A percentile compares a stretch with the other conserved stretches of the same genome.
phyloP scores from a whole-genome alignment of 2,329 filamentous ascomycete species.

The Elsinoe ampelina region DNA sequence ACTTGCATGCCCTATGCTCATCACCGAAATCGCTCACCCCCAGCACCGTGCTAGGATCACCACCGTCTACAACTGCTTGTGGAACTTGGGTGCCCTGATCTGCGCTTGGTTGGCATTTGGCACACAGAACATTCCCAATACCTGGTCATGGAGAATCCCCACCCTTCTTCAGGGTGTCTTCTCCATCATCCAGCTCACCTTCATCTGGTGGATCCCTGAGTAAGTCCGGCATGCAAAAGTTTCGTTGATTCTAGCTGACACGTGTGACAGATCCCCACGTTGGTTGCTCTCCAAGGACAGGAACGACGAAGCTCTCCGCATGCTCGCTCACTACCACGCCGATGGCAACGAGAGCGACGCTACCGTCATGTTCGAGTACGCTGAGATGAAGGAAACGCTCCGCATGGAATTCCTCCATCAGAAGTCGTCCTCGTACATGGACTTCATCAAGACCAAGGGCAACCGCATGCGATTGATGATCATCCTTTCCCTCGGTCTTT shows the following conservation, averaged over 20 bases:
- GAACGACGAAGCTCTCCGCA: conserved; percentile 40
- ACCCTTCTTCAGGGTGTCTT: conserved; percentile 44
- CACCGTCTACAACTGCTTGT: conserved; percentile 39
- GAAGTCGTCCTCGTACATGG: conserved; percentile 16
- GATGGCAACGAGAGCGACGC: conserved; percentile 37
- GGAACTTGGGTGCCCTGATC: conserved; percentile 38
- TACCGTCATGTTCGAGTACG: conserved; percentile 40
- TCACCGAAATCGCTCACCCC: conserved; percentile 39
- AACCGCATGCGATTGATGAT: conserved; percentile 49
- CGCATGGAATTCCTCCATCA: conserved; percentile 32
- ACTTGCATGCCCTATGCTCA: conserved; percentile 23
- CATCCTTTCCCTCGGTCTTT: conserved; percentile 45
- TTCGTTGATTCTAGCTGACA: background rate
- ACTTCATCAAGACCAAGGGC: conserved; percentile 41
- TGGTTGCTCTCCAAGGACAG: conserved; percentile 48
- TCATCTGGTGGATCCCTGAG: conserved; percentile 47
- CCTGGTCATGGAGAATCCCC: conserved; percentile 46
- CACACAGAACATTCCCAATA: conserved; percentile 31
- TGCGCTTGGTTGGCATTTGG: conserved; percentile 41
- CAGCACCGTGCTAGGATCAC: conserved; percentile 42
- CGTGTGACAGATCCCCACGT: conserved; percentile 23
- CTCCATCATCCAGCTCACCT: conserved; percentile 36
- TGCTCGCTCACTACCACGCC: conserved; percentile 46
- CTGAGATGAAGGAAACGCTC: conserved; percentile 43
- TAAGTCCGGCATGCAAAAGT: conserved; percentile 33